These are phyloP conservation scores for Ilyonectria mors-panacis DNA, from an alignment of 2,329 filamentous ascomycete species.

Conservation along the genomic window DNA sequence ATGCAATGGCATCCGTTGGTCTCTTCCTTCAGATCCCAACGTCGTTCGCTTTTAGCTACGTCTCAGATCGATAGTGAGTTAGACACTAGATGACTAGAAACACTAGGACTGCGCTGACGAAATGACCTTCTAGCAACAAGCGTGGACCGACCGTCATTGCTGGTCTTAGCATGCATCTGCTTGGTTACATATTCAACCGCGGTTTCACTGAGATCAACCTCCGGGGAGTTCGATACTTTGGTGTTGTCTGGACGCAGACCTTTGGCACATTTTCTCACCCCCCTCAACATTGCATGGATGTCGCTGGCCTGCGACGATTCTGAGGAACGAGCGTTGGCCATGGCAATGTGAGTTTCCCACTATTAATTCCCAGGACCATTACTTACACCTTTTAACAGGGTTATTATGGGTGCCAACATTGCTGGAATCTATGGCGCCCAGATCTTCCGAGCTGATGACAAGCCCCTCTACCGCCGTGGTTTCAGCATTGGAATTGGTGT, in stretches of 20 bases:
- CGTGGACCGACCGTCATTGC: constrained; percentile 68
- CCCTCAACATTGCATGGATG: constrained; percentile 73
- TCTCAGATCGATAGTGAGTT: constrained; percentile 67
- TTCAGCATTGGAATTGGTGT: constrained; percentile 64
- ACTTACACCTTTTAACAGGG: constrained; percentile 48
- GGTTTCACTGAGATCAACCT: constrained; percentile 62
- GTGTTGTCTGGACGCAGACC: constrained; percentile 69
- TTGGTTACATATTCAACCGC: constrained; percentile 69
- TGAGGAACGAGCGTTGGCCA: constrained; percentile 70
- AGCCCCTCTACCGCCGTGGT: constrained; percentile 65
- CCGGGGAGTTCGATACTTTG: constrained; percentile 65
- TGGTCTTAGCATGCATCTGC: constrained; percentile 62
- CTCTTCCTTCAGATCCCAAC: constrained; percentile 67
- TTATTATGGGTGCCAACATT: constrained; percentile 75
- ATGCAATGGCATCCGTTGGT: constrained; percentile 70
- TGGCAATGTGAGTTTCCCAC: constrained; percentile 64
- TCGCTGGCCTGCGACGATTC: constrained; percentile 70
- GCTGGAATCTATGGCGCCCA: constrained; percentile 74
- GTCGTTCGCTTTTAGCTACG: constrained; percentile 65
- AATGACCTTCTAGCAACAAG: constrained; percentile 52
- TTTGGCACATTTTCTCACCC: constrained; percentile 70
- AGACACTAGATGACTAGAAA: background rate
- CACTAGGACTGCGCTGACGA: background rate
- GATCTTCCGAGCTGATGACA: constrained; percentile 69
- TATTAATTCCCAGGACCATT: background rate